Conservation (phyloP, 2,329 filamentous ascomycete species). For the Gnomoniopsis smithogilvyi region DNA sequence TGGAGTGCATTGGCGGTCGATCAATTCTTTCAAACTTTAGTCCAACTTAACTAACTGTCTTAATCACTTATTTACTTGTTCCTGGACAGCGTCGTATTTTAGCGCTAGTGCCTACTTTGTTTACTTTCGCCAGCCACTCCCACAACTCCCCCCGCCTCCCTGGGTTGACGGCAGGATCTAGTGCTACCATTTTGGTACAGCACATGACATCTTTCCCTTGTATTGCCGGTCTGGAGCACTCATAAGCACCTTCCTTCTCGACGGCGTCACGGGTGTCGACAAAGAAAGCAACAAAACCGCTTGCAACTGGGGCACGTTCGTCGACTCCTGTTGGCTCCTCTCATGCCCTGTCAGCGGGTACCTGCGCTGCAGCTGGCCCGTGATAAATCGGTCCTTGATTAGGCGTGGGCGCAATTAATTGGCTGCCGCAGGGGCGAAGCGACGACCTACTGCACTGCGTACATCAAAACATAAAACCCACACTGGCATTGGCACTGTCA, state of each 20-base stretch:
- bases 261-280: too few relatives aligned
- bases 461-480: constrained; percentile 2
- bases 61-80: too few relatives aligned
- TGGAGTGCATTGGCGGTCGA: background rate
- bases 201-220: too few relatives aligned
- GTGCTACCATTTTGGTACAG: too few relatives aligned
- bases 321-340: background rate
- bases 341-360: constrained; percentile 20
- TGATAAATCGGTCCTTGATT: background rate
- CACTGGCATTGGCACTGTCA: background rate
- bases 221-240: too few relatives aligned
- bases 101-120: background rate
- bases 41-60: too few relatives aligned
- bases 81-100: too few relatives aligned
- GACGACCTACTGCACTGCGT: background rate
- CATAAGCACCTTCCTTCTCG: too few relatives aligned
- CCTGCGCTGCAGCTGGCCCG: constrained; percentile 17
- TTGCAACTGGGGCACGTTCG: background rate
- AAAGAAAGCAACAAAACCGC: background rate
- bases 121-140: background rate
- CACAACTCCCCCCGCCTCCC: too few relatives aligned
- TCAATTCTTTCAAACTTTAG: background rate
- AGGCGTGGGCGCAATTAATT: constrained; percentile 26
- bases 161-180: too few relatives aligned
- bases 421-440: constrained; percentile 23